These are phyloP conservation scores for Colletotrichum brevisporum DNA, from an alignment of 2,329 filamentous ascomycete genomes.

Conservation along the genomic window DNA sequence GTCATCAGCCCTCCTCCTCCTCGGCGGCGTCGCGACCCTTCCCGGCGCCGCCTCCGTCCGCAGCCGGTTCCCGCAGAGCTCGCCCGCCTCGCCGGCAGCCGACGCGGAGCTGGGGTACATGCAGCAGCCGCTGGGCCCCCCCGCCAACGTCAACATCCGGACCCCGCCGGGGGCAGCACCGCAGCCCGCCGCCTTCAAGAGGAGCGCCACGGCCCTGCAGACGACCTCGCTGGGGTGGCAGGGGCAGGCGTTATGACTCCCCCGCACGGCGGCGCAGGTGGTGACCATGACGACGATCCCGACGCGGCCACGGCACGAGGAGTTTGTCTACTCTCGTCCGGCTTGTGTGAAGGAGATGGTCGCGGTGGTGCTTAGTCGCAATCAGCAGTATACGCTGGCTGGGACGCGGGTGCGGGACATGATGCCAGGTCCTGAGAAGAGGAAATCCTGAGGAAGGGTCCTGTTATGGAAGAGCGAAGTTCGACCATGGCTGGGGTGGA, in stretches of 20 bases:
- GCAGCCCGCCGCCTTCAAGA: neutral
- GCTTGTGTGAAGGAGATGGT: conserved; percentile 16
- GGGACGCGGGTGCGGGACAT: neutral
- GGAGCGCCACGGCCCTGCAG: neutral
- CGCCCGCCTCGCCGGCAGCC: conserved; percentile 6
- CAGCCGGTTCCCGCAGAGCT: conserved; percentile 33
- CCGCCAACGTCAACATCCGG: conserved; percentile 15
- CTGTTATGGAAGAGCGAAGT: too few relatives aligned
- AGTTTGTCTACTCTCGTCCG: neutral
- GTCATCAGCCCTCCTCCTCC: conserved; percentile 42
- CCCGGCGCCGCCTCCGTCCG: conserved; percentile 43
- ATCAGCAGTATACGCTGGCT: conserved; percentile 9
- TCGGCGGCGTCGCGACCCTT: conserved; percentile 43
- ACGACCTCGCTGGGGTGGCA: conserved; percentile 25
- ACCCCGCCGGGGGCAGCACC: neutral
- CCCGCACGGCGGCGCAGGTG: conserved; percentile 29
- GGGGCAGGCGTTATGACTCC: conserved; percentile 36
- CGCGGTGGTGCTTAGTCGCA: conserved; percentile 9
- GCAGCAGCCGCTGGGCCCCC: conserved; percentile 37
- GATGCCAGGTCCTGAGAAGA: neutral
- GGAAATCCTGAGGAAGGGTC: neutral
- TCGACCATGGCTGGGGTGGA: too few relatives aligned
- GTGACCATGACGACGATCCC: conserved; percentile 30
- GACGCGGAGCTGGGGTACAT: conserved; percentile 37
- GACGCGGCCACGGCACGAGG: neutral